Percentiles rank a stretch among this genome's conserved stretches.
Conservation (phyloP, 2,329 filamentous ascomycete genomes). For the Colletotrichum noveboracense region DNA sequence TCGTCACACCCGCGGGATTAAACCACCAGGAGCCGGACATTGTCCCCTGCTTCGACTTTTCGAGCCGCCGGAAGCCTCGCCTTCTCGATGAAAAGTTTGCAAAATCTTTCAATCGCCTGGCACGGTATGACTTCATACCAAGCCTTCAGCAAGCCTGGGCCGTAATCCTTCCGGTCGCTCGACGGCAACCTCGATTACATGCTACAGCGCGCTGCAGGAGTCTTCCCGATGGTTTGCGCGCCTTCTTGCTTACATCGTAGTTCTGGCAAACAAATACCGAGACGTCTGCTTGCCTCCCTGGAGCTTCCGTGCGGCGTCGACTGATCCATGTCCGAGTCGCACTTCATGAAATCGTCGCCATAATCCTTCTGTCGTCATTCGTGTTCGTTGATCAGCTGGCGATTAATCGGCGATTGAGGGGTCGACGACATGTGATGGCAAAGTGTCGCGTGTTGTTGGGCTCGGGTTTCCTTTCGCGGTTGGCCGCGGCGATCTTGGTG, state of each 20-base stretch:
- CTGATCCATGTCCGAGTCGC: background rate
- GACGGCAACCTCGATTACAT: background rate
- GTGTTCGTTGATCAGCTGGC: background rate
- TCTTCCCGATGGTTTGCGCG: background rate
- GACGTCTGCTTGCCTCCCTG: background rate
- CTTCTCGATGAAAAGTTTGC: background rate
- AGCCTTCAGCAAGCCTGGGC: background rate
- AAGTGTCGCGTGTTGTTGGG: background rate
- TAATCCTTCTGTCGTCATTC: background rate
- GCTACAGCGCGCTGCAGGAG: background rate
- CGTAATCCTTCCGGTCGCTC: background rate
- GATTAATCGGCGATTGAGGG: background rate
- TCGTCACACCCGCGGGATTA: constrained; percentile 2
- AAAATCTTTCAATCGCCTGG: background rate
- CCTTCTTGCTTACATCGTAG: background rate
- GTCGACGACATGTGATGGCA: background rate
- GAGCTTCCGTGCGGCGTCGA: background rate
- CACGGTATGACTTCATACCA: constrained; percentile 20
- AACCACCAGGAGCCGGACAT: background rate
- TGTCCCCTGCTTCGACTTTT: background rate
- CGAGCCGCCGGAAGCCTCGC: background rate
- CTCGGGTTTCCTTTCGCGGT: background rate
- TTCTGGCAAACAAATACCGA: background rate
- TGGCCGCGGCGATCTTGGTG: background rate
- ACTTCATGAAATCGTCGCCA: background rate